Conservation (phyloP, 176 grass and related monocot genomes). For the Cenchrus americanus region DNA sequence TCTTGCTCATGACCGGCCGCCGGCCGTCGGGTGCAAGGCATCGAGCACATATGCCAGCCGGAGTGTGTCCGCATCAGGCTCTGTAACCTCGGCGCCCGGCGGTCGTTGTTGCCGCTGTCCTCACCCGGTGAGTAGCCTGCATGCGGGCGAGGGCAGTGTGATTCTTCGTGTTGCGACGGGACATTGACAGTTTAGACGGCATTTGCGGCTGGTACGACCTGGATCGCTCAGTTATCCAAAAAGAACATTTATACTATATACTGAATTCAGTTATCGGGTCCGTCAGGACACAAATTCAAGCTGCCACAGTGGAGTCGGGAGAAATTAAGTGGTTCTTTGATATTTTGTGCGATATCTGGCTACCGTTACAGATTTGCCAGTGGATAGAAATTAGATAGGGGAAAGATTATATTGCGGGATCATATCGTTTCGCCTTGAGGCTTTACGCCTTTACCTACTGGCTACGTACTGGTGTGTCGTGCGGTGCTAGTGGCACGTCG, state of each 20-base stretch:
- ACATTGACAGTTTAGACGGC: not conserved
- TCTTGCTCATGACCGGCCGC: not conserved
- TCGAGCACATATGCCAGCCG: not conserved
- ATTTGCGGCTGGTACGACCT: not conserved
- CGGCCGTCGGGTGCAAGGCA: not conserved
- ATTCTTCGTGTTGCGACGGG: constrained; percentile 12
- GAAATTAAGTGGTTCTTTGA: not conserved
- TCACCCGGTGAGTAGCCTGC: constrained; percentile 15
- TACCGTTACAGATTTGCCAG: not conserved
- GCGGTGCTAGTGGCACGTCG: not conserved
- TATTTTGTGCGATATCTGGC: not conserved
- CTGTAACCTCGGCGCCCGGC: not conserved
- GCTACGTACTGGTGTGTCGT: not conserved
- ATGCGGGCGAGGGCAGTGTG: constrained; percentile 15
- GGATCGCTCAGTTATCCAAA: not conserved
- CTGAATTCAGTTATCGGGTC: not conserved
- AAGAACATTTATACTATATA: not conserved
- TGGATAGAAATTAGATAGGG: not conserved
- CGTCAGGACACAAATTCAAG: not conserved
- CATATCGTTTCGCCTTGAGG: not conserved
- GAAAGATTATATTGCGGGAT: not conserved
- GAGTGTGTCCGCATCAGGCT: not conserved
- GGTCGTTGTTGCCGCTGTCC: not conserved
- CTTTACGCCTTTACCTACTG: not conserved
- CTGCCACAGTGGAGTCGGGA: not conserved